These are phyloP conservation scores for Erysiphe neolycopersici DNA, from an alignment of 2,329 filamentous ascomycete genomes.

Conservation along the genomic window DNA sequence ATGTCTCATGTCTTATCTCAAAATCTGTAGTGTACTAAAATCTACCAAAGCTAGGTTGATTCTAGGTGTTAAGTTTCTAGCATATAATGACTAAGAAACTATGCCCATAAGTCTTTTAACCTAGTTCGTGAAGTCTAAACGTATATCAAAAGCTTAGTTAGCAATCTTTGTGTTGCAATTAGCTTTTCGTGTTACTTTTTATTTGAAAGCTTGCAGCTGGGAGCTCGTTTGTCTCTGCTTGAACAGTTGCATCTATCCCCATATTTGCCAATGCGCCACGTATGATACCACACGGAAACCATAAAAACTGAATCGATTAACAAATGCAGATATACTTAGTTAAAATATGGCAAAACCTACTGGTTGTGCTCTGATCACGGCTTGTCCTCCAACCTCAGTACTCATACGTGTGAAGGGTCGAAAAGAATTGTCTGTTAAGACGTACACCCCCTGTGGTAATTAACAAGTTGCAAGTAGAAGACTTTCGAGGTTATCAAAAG, in stretches of 20 bases:
- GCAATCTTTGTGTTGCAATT: too few species aligned
- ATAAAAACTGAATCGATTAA: slow-evolving; percentile 40
- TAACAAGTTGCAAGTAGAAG: background rate
- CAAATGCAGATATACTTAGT: background rate
- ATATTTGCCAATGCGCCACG: slow-evolving; percentile 76
- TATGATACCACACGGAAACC: slow-evolving; percentile 85
- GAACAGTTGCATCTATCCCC: slow-evolving; percentile 73
- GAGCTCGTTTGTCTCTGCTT: slow-evolving; percentile 68
- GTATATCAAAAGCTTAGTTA: too few species aligned
- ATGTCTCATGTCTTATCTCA: too few species aligned
- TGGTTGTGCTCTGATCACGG: slow-evolving; percentile 48
- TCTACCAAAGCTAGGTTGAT: too few species aligned
- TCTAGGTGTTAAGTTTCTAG: too few species aligned
- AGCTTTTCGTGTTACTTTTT: slow-evolving; percentile 45
- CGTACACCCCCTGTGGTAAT: slow-evolving; percentile 52
- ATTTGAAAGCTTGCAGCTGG: slow-evolving; percentile 89
- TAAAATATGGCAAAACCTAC: slow-evolving; percentile 24
- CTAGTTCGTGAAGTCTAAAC: too few species aligned
- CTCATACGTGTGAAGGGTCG: slow-evolving; percentile 76
- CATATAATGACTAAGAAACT: too few species aligned
- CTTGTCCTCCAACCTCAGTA: slow-evolving; percentile 48
- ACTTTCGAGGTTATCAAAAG: background rate
- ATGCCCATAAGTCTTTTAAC: too few species aligned
- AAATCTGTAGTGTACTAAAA: too few species aligned
- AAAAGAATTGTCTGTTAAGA: slow-evolving; percentile 81